These are phyloP conservation scores for Kwoniella dejecticola DNA, from an alignment of 768 basidiomycete species.

Conservation along the genomic window DNA sequence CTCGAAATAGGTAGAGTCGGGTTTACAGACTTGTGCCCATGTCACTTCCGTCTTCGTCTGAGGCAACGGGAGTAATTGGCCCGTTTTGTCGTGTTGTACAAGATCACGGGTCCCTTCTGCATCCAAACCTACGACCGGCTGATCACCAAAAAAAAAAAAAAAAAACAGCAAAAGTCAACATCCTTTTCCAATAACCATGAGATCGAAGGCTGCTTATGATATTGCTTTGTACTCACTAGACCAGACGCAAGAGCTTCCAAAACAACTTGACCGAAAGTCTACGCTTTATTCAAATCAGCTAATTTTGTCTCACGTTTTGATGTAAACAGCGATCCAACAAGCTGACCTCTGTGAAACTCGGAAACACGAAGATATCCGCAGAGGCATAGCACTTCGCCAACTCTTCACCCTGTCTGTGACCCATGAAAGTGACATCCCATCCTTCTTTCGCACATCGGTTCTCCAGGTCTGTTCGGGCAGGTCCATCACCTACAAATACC, in stretches of 20 bases:
- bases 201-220: no score
- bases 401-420: slow-evolving; percentile 55
- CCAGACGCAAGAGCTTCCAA: slow-evolving; percentile 59
- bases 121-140: slow-evolving; percentile 58
- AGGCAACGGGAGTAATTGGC: slow-evolving; percentile 48
- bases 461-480: slow-evolving; percentile 55
- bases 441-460: slow-evolving; percentile 46
- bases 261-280: slow-evolving; percentile 59
- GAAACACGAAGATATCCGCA: slow-evolving; percentile 60
- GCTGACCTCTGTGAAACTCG: slow-evolving; percentile 56
- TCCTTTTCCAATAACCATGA: no score
- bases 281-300: not conserved
- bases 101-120: slow-evolving; percentile 59
- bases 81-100: slow-evolving; percentile 42
- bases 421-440: slow-evolving; percentile 57
- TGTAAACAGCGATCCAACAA: no score
- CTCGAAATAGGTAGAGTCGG: slow-evolving; percentile 34
- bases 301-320: no score
- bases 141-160: no score
- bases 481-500: slow-evolving; percentile 59
- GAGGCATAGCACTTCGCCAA: slow-evolving; percentile 58
- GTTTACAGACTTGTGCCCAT: slow-evolving; percentile 30
- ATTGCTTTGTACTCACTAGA: slow-evolving; percentile 47
- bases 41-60: not conserved
- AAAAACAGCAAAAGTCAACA: no score